phyloP scores from a whole-genome alignment of 179 eudicot species.

The Drosera spatulata region DNA sequence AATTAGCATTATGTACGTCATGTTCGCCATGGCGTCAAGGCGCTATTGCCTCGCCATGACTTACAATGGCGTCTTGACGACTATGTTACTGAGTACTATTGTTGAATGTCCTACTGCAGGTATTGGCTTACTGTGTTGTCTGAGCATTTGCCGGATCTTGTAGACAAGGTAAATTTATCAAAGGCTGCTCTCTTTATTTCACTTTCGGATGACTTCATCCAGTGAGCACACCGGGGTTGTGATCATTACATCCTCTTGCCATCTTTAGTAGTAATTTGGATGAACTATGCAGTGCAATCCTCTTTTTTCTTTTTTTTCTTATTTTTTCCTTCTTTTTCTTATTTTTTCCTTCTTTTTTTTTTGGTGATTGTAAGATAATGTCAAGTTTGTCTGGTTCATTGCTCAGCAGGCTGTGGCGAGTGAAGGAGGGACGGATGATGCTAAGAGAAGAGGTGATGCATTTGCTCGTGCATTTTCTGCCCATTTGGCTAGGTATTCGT shows the following conservation, averaged over 20 bases:
- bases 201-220: not conserved
- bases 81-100: no score
- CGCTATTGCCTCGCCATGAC: no score
- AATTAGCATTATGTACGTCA: no score
- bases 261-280: not conserved
- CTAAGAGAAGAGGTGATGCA: slow-evolving; percentile 96
- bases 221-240: not conserved
- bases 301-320: not conserved
- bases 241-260: not conserved
- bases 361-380: no score
- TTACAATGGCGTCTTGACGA: no score
- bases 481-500: slow-evolving; percentile 77
- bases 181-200: not conserved
- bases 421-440: slow-evolving; percentile 98
- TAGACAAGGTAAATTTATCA: slow-evolving; percentile 60
- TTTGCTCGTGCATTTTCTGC: slow-evolving; percentile 99
- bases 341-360: not conserved
- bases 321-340: not conserved
- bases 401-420: slow-evolving; percentile 88
- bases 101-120: slow-evolving; percentile 24
- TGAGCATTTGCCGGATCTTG: slow-evolving; percentile 87
- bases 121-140: slow-evolving; percentile 91
- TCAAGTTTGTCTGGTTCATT: not conserved
- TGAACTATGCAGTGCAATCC: not conserved
- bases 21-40: no score